Evolutionary conservation across 1,284 basidiomycete genomes (phyloP).

Genomic region (Tylopilus orsonianus): DNA sequence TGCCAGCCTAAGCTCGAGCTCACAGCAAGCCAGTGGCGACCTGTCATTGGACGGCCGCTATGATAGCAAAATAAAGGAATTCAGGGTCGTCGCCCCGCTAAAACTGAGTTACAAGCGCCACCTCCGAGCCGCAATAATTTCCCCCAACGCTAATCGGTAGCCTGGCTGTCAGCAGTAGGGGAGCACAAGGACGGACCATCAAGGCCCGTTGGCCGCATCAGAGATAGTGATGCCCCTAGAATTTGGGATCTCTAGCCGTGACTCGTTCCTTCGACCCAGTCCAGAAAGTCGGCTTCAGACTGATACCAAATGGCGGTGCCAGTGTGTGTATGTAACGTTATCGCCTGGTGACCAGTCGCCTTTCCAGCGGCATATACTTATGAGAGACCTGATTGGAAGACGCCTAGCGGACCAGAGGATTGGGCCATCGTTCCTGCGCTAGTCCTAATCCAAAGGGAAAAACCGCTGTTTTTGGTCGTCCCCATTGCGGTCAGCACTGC

Average conservation of each 20-base stretch:
- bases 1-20: too few relatives aligned
- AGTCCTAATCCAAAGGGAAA: not conserved
- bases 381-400: not conserved
- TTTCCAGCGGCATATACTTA: too few relatives aligned
- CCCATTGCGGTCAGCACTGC: not conserved
- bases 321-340: not conserved
- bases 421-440: not conserved
- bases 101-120: not conserved
- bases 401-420: not conserved
- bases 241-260: too few relatives aligned
- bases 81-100: constrained; percentile 12
- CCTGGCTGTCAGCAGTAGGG: too few relatives aligned
- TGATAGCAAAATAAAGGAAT: not conserved
- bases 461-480: not conserved
- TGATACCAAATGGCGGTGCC: too few relatives aligned
- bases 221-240: too few relatives aligned
- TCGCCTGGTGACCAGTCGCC: not conserved
- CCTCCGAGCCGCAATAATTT: not conserved
- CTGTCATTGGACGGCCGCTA: not conserved
- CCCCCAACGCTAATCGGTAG: not conserved
- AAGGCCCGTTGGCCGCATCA: too few relatives aligned
- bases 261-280: too few relatives aligned
- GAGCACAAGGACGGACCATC: too few relatives aligned
- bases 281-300: too few relatives aligned
- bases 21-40: too few relatives aligned